phyloP scores from a whole-genome alignment of 1,139 yeast genomes.

The Saccharomyces hybrid region DNA sequence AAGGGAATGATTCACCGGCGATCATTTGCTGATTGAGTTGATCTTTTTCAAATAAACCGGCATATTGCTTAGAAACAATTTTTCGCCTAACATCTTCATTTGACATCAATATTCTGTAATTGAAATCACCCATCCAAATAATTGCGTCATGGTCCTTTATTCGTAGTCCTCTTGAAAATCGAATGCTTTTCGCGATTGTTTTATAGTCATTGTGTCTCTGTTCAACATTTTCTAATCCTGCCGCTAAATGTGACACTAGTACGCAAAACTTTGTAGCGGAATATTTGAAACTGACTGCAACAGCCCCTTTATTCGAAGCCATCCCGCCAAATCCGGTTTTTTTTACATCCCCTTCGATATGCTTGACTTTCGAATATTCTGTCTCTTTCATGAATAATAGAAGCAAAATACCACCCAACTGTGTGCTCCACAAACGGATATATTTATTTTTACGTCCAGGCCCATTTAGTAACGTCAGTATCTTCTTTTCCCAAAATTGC shows the following conservation, averaged over 20 bases:
- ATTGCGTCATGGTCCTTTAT: slow-evolving; percentile 79
- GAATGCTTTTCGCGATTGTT: slow-evolving; percentile 67
- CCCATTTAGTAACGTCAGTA: slow-evolving; percentile 49
- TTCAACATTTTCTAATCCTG: slow-evolving; percentile 75
- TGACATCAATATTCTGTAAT: slow-evolving; percentile 69
- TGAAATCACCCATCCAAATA: slow-evolving; percentile 94
- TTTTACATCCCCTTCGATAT: slow-evolving; percentile 71
- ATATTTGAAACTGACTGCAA: slow-evolving; percentile 71
- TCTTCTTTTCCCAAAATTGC: slow-evolving; percentile 69
- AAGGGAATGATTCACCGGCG: slow-evolving; percentile 78
- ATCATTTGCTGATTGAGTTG: slow-evolving; percentile 79
- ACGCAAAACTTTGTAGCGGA: slow-evolving; percentile 75
- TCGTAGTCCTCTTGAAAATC: slow-evolving; percentile 62
- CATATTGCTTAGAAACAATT: slow-evolving; percentile 41
- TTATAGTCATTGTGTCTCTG: slow-evolving; percentile 87
- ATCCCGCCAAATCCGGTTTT: slow-evolving; percentile 91
- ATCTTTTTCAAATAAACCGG: slow-evolving; percentile 58
- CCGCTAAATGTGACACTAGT: slow-evolving; percentile 90
- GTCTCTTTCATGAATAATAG: slow-evolving; percentile 61
- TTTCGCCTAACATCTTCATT: slow-evolving; percentile 66
- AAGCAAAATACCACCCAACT: slow-evolving; percentile 85
- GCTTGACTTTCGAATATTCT: slow-evolving; percentile 56
- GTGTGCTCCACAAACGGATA: slow-evolving; percentile 73
- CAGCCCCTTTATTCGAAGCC: slow-evolving; percentile 88
- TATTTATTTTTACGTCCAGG: slow-evolving; percentile 42